phyloP scores from a whole-genome alignment of 495 filamentous ascomycete species.

The Aspergillus bertholletiae region DNA sequence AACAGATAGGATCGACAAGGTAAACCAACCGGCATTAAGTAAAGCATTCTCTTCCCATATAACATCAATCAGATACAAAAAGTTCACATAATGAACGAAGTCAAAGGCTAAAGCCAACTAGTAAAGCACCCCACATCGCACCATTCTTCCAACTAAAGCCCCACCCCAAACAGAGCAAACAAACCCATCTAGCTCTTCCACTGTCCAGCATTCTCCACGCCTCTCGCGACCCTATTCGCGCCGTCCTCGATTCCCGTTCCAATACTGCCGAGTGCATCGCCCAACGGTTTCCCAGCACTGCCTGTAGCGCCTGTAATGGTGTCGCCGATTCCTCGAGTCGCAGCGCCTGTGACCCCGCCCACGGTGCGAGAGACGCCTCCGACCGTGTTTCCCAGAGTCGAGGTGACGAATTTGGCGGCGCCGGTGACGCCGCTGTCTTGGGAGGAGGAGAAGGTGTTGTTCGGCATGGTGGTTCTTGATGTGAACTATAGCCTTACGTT shows the following conservation, averaged over 20 bases:
- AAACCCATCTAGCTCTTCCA: conserved; percentile 43
- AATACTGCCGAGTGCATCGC: conserved; percentile 59
- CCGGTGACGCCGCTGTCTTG: conserved; percentile 36
- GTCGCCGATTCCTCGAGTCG: conserved; percentile 60
- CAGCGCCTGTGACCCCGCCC: conserved; percentile 66
- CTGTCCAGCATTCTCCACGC: conserved; percentile 66
- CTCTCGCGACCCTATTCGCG: conserved; percentile 52
- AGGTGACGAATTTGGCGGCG: conserved; percentile 46
- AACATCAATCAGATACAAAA: too few relatives aligned
- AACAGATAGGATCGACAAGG: too few relatives aligned
- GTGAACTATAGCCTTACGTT: too few relatives aligned
- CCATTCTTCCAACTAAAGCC: too few relatives aligned
- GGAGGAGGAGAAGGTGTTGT: conserved; percentile 14
- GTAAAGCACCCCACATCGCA: too few relatives aligned
- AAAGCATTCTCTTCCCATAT: too few relatives aligned
- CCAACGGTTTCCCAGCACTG: conserved; percentile 60
- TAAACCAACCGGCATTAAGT: too few relatives aligned
- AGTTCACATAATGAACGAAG: too few relatives aligned
- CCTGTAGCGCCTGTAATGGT: conserved; percentile 62
- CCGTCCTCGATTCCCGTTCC: conserved; percentile 60
- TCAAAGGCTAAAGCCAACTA: too few relatives aligned
- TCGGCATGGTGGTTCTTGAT: conserved; percentile 11
- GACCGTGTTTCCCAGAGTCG: conserved; percentile 58
- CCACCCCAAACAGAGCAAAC: not conserved
- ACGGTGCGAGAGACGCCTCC: conserved; percentile 62